phyloP scores from a whole-genome alignment of 75 land plant species.

The Pinus albicaulis region DNA sequence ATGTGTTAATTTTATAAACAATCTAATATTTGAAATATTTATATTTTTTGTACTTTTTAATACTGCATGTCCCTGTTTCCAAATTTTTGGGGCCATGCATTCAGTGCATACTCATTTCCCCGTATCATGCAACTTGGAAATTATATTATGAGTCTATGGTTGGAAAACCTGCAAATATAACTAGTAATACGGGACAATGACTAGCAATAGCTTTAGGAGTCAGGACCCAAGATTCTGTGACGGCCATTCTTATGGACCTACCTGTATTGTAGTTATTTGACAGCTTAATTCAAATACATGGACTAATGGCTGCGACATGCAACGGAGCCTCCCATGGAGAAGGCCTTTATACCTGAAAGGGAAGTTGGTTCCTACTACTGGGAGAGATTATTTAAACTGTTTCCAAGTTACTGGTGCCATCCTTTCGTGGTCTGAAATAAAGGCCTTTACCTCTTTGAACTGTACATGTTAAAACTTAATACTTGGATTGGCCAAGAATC shows the following conservation, averaged over 20 bases:
- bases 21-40: too few relatives aligned
- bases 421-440: neutral
- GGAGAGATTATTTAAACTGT: neutral
- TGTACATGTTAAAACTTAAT: neutral
- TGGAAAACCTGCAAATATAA: too few relatives aligned
- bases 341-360: neutral
- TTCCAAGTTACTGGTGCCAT: neutral
- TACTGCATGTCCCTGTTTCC: too few relatives aligned
- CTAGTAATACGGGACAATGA: neutral
- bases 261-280: neutral
- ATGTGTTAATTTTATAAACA: too few relatives aligned
- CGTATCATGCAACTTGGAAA: too few relatives aligned
- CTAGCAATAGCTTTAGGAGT: neutral
- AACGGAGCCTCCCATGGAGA: neutral
- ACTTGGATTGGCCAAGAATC: too few relatives aligned
- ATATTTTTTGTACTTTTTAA: too few relatives aligned
- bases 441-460: neutral
- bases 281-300: neutral
- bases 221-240: neutral
- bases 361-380: neutral
- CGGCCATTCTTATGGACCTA: neutral
- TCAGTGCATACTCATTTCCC: too few relatives aligned
- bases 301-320: neutral
- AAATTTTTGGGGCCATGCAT: too few relatives aligned
- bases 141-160: too few relatives aligned